Percentiles rank a stretch among this genome's conserved stretches.
Conservation (phyloP, 345 rosid species). For the Melastoma malabathricum region DNA sequence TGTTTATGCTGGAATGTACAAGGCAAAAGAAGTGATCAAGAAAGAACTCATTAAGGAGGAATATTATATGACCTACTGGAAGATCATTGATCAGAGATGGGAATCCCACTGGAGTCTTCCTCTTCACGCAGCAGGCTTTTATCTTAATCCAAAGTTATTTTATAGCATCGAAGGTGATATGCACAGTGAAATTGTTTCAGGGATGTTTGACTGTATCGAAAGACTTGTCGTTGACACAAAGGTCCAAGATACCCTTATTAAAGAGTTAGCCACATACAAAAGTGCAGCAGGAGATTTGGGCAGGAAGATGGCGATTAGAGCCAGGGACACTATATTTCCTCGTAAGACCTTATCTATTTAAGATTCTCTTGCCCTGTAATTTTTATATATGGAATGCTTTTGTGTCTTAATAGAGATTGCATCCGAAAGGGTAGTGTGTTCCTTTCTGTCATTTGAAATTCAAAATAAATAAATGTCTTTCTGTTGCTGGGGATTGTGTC, state of each 20-base stretch:
- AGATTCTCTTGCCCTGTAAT: neutral
- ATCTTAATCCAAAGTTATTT: conserved; percentile 83
- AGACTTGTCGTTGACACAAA: conserved; percentile 54
- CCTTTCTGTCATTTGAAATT: no score
- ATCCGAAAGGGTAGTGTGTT: no score
- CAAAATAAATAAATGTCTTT: no score
- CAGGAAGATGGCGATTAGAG: conserved; percentile 80
- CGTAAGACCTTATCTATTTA: conserved; percentile 11
- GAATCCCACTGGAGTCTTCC: conserved; percentile 55
- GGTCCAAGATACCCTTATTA: conserved; percentile 60
- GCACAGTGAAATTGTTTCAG: conserved; percentile 48
- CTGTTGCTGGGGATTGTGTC: no score
- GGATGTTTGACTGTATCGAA: conserved; percentile 79
- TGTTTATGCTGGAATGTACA: conserved; percentile 63
- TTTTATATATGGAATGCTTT: neutral
- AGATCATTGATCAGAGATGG: conserved; percentile 75
- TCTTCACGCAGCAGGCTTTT: conserved; percentile 82
- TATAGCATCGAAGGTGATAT: conserved; percentile 54
- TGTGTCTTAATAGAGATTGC: no score
- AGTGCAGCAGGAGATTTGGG: conserved; percentile 74
- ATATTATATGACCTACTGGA: conserved; percentile 66
- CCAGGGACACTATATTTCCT: conserved; percentile 40
- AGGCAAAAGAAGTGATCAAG: conserved; percentile 74
- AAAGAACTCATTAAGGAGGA: conserved; percentile 50
- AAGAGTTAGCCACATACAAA: conserved; percentile 62